Conservation (phyloP, 2,329 filamentous ascomycete species). For the Didymella pinodella region DNA sequence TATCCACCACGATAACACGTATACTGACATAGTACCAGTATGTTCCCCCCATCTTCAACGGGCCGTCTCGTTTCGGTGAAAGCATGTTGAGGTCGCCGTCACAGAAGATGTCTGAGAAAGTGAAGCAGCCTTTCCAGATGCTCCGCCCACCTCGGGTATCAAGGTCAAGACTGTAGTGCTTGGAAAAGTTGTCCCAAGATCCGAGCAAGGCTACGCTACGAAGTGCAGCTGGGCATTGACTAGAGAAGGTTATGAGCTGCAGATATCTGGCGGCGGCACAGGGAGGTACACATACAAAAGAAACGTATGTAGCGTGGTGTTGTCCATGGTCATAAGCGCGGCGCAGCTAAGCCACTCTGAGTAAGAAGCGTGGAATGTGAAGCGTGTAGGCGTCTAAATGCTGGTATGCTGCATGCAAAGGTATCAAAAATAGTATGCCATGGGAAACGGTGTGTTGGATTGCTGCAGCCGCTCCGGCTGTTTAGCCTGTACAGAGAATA, state of each 20-base stretch:
- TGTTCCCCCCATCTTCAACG: slow-evolving; percentile 87
- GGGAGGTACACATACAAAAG: slow-evolving; percentile 48
- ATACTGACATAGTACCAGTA: slow-evolving; percentile 93
- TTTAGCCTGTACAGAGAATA: slow-evolving; percentile 32
- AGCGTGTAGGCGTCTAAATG: slow-evolving; percentile 41
- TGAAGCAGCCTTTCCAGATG: slow-evolving; percentile 88
- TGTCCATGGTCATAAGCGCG: slow-evolving; percentile 43
- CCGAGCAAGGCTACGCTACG: slow-evolving; percentile 81
- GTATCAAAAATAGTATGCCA: slow-evolving; percentile 45
- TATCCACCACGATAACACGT: not conserved
- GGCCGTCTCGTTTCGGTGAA: slow-evolving; percentile 71
- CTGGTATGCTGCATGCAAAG: slow-evolving; percentile 23
- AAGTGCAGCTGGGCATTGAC: slow-evolving; percentile 55
- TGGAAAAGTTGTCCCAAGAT: slow-evolving; percentile 94
- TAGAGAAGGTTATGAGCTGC: slow-evolving; percentile 37
- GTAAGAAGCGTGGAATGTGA: slow-evolving; percentile 36
- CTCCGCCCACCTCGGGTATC: slow-evolving; percentile 76
- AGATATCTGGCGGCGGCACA: slow-evolving; percentile 24
- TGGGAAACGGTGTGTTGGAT: slow-evolving; percentile 32
- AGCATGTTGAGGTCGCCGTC: slow-evolving; percentile 70
- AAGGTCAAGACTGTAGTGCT: slow-evolving; percentile 79
- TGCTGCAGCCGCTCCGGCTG: slow-evolving; percentile 36
- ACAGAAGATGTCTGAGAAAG: slow-evolving; percentile 83
- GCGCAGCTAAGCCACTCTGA: slow-evolving; percentile 40
- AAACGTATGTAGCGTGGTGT: slow-evolving; percentile 73